These are phyloP conservation scores for Fusarium sp. DNA, from an alignment of 2,329 filamentous ascomycete genomes.

Conservation along the genomic window DNA sequence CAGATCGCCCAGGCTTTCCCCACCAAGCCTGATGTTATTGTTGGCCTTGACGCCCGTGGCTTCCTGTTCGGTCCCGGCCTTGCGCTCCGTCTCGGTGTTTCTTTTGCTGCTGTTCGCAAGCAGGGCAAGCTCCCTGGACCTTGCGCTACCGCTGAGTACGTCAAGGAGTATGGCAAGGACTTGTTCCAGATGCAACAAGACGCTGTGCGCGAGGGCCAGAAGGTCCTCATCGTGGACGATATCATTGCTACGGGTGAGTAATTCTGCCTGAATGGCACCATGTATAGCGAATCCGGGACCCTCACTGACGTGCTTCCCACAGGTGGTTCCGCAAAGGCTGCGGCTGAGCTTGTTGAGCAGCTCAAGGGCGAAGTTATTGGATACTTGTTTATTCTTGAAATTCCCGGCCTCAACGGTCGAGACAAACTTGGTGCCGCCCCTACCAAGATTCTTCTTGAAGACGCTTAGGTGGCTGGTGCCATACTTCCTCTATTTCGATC, in stretches of 20 bases:
- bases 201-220: slow-evolving; percentile 87
- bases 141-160: slow-evolving; percentile 86
- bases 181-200: slow-evolving; percentile 96
- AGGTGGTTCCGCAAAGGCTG: slow-evolving; percentile 94
- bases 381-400: slow-evolving; percentile 95
- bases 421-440: slow-evolving; percentile 86
- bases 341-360: slow-evolving; percentile 87
- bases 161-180: slow-evolving; percentile 97
- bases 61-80: slow-evolving; percentile 95
- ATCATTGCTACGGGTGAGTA: slow-evolving; percentile 96
- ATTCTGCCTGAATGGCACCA: slow-evolving; percentile 13
- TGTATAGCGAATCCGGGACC: slow-evolving; percentile 11
- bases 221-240: slow-evolving; percentile 94
- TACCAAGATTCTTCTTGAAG: slow-evolving; percentile 84
- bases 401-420: slow-evolving; percentile 92
- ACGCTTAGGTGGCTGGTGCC: slow-evolving; percentile 46
- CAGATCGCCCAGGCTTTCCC: slow-evolving; percentile 78
- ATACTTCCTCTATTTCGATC: slow-evolving; percentile 35
- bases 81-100: slow-evolving; percentile 84
- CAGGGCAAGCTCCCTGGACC: slow-evolving; percentile 94
- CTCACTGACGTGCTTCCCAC: slow-evolving; percentile 41
- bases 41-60: slow-evolving; percentile 93
- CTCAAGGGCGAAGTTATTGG: slow-evolving; percentile 89
- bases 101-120: slow-evolving; percentile 95
- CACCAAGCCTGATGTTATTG: slow-evolving; percentile 86